Percentiles rank a stretch among this genome's conserved stretches.
Conservation (phyloP, 495 filamentous ascomycete genomes). For the Aspergillus campestris region DNA sequence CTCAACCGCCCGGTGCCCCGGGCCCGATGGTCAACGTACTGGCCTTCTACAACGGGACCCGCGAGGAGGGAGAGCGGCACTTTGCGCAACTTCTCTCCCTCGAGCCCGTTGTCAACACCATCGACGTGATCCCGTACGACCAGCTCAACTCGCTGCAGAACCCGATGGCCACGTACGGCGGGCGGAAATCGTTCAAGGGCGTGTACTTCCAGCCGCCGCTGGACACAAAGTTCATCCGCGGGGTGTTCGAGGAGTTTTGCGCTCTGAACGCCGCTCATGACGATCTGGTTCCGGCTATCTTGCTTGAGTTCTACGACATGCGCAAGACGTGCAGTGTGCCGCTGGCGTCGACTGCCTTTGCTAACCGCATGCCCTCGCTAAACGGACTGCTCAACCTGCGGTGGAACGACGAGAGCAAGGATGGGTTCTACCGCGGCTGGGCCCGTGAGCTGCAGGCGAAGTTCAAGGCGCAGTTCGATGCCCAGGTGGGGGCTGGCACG, state of each 20-base stretch:
- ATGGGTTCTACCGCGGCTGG: conserved; percentile 22
- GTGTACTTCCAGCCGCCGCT: conserved; percentile 40
- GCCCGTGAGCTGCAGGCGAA: conserved; percentile 20
- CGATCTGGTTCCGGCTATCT: conserved; percentile 18
- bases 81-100: conserved; percentile 32
- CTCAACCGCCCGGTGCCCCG: conserved; percentile 25
- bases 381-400: conserved; percentile 29
- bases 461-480: conserved; percentile 21
- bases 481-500: background rate
- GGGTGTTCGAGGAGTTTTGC: conserved; percentile 31
- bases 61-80: conserved; percentile 28
- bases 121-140: conserved; percentile 34
- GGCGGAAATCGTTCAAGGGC: conserved; percentile 39
- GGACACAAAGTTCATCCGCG: conserved; percentile 22
- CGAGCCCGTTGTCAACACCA: conserved; percentile 26
- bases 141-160: conserved; percentile 35
- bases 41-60: conserved; percentile 44
- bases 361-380: conserved; percentile 22
- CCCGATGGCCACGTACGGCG: conserved; percentile 32
- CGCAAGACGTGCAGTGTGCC: conserved; percentile 24
- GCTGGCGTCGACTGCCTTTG: conserved; percentile 18
- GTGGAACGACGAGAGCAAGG: conserved; percentile 23
- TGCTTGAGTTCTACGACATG: conserved; percentile 29
- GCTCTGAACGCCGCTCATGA: conserved; percentile 16
- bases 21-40: conserved; percentile 31